phyloP scores from a whole-genome alignment of 306 rosid species.

The Acmispon strigosus region DNA sequence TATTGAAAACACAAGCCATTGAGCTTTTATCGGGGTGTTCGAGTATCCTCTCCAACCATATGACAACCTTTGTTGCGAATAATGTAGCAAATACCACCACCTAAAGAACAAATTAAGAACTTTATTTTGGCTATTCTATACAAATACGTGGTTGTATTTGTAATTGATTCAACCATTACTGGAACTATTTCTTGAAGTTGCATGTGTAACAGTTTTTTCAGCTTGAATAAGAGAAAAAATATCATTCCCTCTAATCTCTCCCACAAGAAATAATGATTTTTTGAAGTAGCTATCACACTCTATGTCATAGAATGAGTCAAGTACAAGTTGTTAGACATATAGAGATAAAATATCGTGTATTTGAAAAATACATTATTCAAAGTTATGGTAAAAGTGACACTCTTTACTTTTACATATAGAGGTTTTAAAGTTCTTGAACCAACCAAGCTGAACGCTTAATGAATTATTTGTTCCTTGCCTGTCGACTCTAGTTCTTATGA shows the following conservation, averaged over 20 bases:
- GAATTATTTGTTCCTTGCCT: background rate
- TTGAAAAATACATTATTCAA: background rate
- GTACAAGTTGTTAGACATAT: background rate
- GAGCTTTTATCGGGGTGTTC: too few species aligned
- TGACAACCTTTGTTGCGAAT: too few species aligned
- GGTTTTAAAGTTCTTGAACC: conserved; percentile 41
- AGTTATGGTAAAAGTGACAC: background rate
- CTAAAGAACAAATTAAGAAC: too few species aligned
- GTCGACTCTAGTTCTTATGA: background rate
- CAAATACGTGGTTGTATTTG: background rate
- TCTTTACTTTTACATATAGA: conserved; percentile 24
- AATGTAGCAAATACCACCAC: too few species aligned
- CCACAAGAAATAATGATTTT: background rate
- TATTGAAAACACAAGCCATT: too few species aligned
- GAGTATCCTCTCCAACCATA: too few species aligned
- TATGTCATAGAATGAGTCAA: background rate
- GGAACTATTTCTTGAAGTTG: background rate
- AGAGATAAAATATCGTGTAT: background rate
- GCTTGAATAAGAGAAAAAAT: background rate
- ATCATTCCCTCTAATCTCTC: background rate
- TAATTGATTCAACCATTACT: background rate
- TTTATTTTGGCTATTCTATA: too few species aligned
- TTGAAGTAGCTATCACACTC: background rate
- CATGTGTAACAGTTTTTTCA: background rate
- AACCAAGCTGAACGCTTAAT: conserved; percentile 32